A percentile compares a stretch with the other conserved stretches of the same genome.
Evolutionary conservation across 306 rosid genomes (phyloP).

Genomic region (Benincasa hispida): DNA sequence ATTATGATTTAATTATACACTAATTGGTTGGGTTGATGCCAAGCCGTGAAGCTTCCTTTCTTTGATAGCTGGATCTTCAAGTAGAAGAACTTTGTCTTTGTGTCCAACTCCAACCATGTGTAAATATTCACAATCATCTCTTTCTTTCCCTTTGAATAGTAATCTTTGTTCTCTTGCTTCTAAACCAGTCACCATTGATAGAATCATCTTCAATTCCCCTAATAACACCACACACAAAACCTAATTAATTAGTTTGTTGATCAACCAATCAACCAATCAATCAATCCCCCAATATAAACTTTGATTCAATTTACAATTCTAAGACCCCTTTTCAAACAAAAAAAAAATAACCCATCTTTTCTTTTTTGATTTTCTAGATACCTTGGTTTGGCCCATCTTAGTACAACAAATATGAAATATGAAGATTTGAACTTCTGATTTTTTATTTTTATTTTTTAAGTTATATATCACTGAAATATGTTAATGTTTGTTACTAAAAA

Average conservation of each 20-base stretch:
- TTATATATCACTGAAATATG: no score
- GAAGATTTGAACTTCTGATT: no score
- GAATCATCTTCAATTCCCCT: conserved; percentile 75
- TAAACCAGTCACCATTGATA: conserved; percentile 53
- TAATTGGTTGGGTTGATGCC: conserved; percentile 29
- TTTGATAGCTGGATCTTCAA: conserved; percentile 80
- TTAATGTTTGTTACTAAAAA: no score
- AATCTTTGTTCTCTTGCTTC: conserved; percentile 82
- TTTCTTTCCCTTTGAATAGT: conserved; percentile 82
- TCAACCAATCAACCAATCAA: no score
- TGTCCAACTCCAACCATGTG: conserved; percentile 95
- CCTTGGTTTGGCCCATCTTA: no score
- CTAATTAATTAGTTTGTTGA: not conserved
- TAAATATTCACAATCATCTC: conserved; percentile 61
- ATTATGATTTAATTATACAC: conserved; percentile 25
- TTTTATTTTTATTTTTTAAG: no score
- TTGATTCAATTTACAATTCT: not conserved
- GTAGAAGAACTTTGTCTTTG: conserved; percentile 76
- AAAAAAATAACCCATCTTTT: no score
- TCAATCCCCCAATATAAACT: not conserved
- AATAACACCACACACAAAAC: not conserved
- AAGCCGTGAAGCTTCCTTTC: conserved; percentile 60
- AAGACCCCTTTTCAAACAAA: no score
- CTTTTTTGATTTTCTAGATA: no score
- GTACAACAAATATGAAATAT: no score